Conservation (phyloP, 306 rosid genomes). For the Ormosia semicastrata region DNA sequence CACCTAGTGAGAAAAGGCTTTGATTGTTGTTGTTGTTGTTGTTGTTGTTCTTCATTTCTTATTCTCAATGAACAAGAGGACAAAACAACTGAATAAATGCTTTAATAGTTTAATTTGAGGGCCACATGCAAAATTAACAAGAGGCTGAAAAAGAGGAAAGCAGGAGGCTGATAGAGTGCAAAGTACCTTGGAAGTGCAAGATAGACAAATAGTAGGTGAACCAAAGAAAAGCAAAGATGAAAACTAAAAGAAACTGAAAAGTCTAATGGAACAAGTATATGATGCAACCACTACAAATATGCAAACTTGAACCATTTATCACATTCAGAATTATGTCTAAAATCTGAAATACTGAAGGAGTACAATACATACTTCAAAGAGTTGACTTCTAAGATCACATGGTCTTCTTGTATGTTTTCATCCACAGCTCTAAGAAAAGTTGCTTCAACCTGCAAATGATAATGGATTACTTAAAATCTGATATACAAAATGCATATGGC, state of each 20-base stretch:
- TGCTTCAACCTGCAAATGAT: conserved; percentile 80
- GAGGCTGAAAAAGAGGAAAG: neutral
- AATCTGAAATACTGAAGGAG: neutral
- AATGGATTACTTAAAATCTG: conserved; percentile 3
- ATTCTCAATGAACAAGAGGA: neutral
- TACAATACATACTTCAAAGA: conserved; percentile 65
- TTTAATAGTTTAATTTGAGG: neutral
- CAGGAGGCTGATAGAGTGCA: neutral
- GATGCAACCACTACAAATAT: neutral
- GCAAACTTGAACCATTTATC: neutral
- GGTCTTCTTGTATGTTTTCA: conserved; percentile 74
- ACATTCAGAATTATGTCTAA: neutral
- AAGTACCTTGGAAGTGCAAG: neutral
- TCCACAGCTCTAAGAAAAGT: conserved; percentile 90
- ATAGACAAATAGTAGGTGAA: neutral
- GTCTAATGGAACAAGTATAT: neutral
- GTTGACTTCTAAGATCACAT: conserved; percentile 81
- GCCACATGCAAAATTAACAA: neutral
- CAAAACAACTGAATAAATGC: neutral
- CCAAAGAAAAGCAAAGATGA: neutral
- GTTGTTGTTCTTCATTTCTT: neutral
- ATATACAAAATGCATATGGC: conserved; percentile 5
- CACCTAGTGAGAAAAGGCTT: too few relatives aligned
- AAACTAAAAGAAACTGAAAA: neutral
- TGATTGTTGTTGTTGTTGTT: too few relatives aligned